Conservation (phyloP, 768 basidiomycete species). For the Boletus subcaerulescens region DNA sequence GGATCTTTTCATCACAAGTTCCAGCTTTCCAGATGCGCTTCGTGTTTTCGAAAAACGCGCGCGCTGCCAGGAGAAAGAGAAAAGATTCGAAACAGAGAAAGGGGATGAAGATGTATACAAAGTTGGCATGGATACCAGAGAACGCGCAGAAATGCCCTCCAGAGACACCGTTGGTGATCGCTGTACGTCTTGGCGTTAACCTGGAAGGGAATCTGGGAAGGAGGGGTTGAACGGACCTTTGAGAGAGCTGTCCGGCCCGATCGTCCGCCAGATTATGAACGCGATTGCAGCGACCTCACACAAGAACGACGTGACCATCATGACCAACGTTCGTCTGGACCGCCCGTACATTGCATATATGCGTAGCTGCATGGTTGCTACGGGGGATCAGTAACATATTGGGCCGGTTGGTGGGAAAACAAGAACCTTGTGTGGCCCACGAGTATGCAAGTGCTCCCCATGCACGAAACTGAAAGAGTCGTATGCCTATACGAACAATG, state of each 20-base stretch:
- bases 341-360: constrained; percentile 33
- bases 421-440: constrained; percentile 33
- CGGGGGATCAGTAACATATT: constrained; percentile 1
- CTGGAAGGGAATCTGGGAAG: background rate
- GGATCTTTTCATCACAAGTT: background rate
- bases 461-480: constrained; percentile 30
- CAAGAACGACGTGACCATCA: constrained; percentile 18
- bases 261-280: constrained; percentile 25
- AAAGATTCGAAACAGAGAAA: constrained; percentile 29
- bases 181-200: constrained; percentile 12
- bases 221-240: constrained; percentile 12
- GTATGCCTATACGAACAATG: constrained; percentile 16
- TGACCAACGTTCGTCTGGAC: constrained; percentile 16
- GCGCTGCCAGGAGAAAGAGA: constrained; percentile 23
- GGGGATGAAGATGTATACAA: constrained; percentile 30
- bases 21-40: background rate
- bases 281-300: constrained; percentile 25
- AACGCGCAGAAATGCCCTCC: constrained; percentile 22
- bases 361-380: constrained; percentile 33
- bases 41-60: constrained; percentile 13
- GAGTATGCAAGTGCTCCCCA: constrained; percentile 32
- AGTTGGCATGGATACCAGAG: constrained; percentile 17
- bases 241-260: constrained; percentile 24
- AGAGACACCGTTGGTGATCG: background rate
- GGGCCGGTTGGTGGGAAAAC: background rate